phyloP scores from a whole-genome alignment of 495 filamentous ascomycete species.

The Aspergillus bridgeri region DNA sequence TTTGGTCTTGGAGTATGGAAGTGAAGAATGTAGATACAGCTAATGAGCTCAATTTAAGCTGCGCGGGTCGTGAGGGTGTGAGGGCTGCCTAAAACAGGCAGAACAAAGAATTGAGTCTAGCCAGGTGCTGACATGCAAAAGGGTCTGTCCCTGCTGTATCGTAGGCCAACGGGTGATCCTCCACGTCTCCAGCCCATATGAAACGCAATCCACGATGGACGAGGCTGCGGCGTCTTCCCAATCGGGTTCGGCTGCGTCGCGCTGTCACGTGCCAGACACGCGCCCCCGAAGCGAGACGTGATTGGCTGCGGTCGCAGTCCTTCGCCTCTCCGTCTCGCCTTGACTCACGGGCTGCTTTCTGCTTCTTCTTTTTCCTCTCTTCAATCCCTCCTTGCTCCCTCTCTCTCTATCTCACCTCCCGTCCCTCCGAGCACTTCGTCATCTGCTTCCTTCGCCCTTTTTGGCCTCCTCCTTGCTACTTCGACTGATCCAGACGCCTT shows the following conservation, averaged over 20 bases:
- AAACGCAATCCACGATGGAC: not conserved
- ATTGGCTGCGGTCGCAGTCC: not conserved
- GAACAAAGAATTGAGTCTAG: not conserved
- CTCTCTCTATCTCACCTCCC: conserved; percentile 1
- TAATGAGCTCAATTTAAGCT: not conserved
- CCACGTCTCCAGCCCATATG: too few species aligned
- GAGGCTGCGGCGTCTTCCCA: not conserved
- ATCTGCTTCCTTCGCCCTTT: not conserved
- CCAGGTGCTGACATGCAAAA: too few species aligned
- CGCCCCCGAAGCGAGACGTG: not conserved
- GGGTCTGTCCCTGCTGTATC: not conserved
- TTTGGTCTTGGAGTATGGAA: not conserved
- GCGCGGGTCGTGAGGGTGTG: too few species aligned
- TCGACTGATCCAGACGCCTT: conserved; percentile 42
- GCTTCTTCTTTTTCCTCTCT: conserved; percentile 3
- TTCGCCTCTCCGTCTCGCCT: not conserved
- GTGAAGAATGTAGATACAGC: not conserved
- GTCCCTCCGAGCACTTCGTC: not conserved
- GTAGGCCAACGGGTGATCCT: too few species aligned
- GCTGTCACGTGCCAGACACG: conserved; percentile 17
- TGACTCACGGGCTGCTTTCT: not conserved
- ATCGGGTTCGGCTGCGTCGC: conserved; percentile 10
- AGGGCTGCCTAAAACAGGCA: not conserved
- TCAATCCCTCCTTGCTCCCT: not conserved
- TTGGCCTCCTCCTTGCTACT: not conserved